These are phyloP conservation scores for Colletotrichum sp. DNA, from an alignment of 2,329 filamentous ascomycete genomes.

Conservation along the genomic window DNA sequence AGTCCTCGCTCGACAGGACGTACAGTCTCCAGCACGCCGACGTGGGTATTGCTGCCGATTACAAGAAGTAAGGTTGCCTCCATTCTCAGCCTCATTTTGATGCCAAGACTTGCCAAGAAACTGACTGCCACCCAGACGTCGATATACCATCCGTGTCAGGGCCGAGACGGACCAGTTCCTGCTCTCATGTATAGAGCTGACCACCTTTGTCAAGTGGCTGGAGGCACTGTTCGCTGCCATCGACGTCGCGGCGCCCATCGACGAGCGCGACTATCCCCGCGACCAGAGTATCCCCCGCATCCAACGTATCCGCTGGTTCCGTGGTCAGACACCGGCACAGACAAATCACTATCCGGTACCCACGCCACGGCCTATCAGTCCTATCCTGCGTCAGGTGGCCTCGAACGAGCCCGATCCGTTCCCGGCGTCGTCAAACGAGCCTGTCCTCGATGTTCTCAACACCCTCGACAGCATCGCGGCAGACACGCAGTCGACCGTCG, in stretches of 20 bases:
- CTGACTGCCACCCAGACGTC: slow-evolving; percentile 44
- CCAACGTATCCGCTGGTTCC: slow-evolving; percentile 57
- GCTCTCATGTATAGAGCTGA: slow-evolving; percentile 68
- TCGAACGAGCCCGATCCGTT: slow-evolving; percentile 3
- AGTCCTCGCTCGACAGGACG: slow-evolving; percentile 64
- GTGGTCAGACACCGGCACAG: slow-evolving; percentile 38
- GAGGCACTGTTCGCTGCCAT: slow-evolving; percentile 75
- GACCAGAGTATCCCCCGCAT: slow-evolving; percentile 67
- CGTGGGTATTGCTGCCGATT: slow-evolving; percentile 75
- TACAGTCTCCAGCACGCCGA: slow-evolving; percentile 79
- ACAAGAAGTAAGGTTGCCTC: slow-evolving; percentile 62
- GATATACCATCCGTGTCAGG: slow-evolving; percentile 74
- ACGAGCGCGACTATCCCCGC: slow-evolving; percentile 70
- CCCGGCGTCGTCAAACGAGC: slow-evolving; percentile 9
- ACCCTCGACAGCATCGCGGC: background rate
- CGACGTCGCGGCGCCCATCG: slow-evolving; percentile 72
- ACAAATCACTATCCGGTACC: slow-evolving; percentile 24
- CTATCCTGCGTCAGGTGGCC: background rate
- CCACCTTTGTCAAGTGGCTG: slow-evolving; percentile 72
- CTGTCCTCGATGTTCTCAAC: slow-evolving; percentile 3
- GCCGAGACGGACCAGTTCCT: slow-evolving; percentile 78
- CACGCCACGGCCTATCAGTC: slow-evolving; percentile 14
- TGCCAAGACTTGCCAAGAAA: slow-evolving; percentile 19
- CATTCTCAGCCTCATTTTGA: slow-evolving; percentile 4
- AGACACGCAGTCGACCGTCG: background rate